Evolutionary conservation across 2,329 filamentous ascomycete species (phyloP).

Genomic region (Pseudovirgaria hyperparasitica): DNA sequence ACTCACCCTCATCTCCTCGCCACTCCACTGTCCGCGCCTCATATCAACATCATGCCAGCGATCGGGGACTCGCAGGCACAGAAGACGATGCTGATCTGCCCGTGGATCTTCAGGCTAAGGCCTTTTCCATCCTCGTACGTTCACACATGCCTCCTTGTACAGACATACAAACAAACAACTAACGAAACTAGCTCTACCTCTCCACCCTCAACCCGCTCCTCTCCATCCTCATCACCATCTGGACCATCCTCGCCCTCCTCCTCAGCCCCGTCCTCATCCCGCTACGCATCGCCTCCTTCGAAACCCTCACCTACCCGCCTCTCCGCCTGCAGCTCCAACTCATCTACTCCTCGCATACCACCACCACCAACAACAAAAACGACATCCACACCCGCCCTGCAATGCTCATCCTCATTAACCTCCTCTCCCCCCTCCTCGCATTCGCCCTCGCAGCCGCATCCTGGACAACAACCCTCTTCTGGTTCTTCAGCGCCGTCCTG

Average conservation of each 20-base stretch:
- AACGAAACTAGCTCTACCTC: conserved; percentile 35
- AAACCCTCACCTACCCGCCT: conserved; percentile 39
- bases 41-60: conserved; percentile 11
- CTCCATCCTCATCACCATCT: conserved; percentile 40
- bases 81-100: conserved; percentile 25
- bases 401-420: conserved; percentile 38
- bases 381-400: conserved; percentile 20
- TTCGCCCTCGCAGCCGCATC: conserved; percentile 42
- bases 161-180: conserved; percentile 5
- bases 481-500: conserved; percentile 47
- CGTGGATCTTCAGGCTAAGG: conserved; percentile 31
- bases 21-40: conserved; percentile 11
- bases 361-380: conserved; percentile 21
- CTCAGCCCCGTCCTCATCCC: conserved; percentile 43
- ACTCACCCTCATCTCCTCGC: conserved; percentile 10
- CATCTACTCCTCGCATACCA: conserved; percentile 30
- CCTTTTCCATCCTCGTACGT: conserved; percentile 30
- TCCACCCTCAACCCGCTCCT: conserved; percentile 41
- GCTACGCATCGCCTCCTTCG: conserved; percentile 31
- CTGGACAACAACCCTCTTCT: conserved; percentile 49
- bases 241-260: conserved; percentile 35
- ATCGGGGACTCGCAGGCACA: conserved; percentile 19
- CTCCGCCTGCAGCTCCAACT: conserved; percentile 38
- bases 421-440: conserved; percentile 44
- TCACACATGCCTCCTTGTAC: background rate